A percentile compares a stretch with the other conserved stretches of the same genome.
These are phyloP conservation scores for Aspergillus sp. DNA, from an alignment of 2,329 filamentous ascomycete genomes.

Conservation along the genomic window DNA sequence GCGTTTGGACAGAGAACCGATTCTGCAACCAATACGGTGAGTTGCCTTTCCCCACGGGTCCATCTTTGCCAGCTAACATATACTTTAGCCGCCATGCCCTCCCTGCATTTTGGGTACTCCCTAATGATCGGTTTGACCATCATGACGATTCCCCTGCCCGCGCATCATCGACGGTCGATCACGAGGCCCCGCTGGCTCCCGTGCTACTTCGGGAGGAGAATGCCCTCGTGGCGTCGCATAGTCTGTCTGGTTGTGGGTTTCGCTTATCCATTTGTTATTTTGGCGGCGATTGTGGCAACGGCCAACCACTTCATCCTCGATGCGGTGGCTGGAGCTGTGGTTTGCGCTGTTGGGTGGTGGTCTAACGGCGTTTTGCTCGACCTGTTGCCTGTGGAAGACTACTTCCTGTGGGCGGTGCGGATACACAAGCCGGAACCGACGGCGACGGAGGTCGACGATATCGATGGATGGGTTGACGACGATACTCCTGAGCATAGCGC, in stretches of 20 bases:
- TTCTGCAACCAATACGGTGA: slow-evolving; percentile 74
- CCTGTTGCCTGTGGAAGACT: slow-evolving; percentile 65
- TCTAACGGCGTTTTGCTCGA: slow-evolving; percentile 59
- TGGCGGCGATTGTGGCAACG: slow-evolving; percentile 67
- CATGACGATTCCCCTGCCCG: slow-evolving; percentile 61
- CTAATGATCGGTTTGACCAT: slow-evolving; percentile 71
- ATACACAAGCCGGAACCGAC: slow-evolving; percentile 61
- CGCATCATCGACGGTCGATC: slow-evolving; percentile 49
- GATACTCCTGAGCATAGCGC: slow-evolving; percentile 11
- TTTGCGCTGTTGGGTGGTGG: slow-evolving; percentile 64
- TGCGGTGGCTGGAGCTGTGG: slow-evolving; percentile 65
- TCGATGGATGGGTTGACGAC: slow-evolving; percentile 20
- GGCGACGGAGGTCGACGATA: slow-evolving; percentile 16
- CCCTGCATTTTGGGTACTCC: slow-evolving; percentile 73
- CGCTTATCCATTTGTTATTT: slow-evolving; percentile 63
- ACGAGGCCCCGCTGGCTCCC: slow-evolving; percentile 28
- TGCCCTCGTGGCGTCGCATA: slow-evolving; percentile 53
- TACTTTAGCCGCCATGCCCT: slow-evolving; percentile 66
- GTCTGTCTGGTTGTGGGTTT: slow-evolving; percentile 54
- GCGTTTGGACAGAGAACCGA: slow-evolving; percentile 69
- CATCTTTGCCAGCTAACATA: slow-evolving; percentile 2
- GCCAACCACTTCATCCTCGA: slow-evolving; percentile 73
- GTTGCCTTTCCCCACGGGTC: slow-evolving; percentile 19
- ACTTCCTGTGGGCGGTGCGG: slow-evolving; percentile 61
- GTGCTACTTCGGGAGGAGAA: slow-evolving; percentile 34